Conservation (phyloP, 1,139 yeast species). For the Magnusiomyces sp. region DNA sequence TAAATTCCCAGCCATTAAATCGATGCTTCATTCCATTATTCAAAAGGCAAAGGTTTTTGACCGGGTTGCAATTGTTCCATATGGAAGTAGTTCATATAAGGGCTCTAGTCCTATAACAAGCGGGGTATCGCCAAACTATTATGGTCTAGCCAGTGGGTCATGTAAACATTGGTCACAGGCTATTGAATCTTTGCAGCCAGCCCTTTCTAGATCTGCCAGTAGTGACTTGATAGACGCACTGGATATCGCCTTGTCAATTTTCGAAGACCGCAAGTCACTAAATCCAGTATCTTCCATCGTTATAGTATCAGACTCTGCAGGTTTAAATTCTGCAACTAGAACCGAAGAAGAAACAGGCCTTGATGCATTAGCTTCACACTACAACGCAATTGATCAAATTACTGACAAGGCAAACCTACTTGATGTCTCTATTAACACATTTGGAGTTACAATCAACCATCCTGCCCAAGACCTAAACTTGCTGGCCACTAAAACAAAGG, state of each 20-base stretch:
- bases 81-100: constrained; percentile 8
- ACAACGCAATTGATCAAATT: not conserved
- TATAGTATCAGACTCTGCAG: constrained; percentile 15
- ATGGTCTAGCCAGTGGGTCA: constrained; percentile 10
- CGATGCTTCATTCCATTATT: constrained; percentile 12
- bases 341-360: not conserved
- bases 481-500: constrained; percentile 7
- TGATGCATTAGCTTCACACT: not conserved
- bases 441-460: constrained; percentile 14
- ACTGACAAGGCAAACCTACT: constrained; percentile 1
- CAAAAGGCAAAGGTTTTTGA: constrained; percentile 19
- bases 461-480: constrained; percentile 10
- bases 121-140: not conserved
- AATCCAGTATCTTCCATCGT: constrained; percentile 15
- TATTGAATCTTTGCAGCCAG: constrained; percentile 13
- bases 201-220: constrained; percentile 13
- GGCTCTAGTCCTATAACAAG: not conserved
- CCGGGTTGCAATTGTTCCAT: constrained; percentile 19
- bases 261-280: constrained; percentile 9
- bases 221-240: constrained; percentile 14
- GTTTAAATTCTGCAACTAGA: not conserved
- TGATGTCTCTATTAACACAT: constrained; percentile 10
- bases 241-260: constrained; percentile 7
- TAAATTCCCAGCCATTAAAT: constrained; percentile 17
- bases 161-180: constrained; percentile 15